Base-by-base conservation (phyloP, 2,329 filamentous ascomycete species). In the Stachybotrys elegans region DNA sequence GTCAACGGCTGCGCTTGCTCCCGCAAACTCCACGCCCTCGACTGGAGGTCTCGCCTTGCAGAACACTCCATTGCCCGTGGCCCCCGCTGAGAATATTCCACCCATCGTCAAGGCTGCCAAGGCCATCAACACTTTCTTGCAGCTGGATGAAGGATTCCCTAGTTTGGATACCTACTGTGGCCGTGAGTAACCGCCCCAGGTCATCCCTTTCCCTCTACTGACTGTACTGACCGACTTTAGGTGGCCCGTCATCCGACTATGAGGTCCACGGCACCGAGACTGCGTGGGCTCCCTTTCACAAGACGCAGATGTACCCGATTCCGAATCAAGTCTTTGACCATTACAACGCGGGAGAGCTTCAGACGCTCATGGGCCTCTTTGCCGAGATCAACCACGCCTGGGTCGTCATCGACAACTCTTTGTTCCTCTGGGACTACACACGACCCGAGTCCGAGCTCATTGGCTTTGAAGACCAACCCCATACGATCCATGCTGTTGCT, bases 381-480 rank as follows among this genome's bases (percentile, higher is more conserved):
- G 88, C 93, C 16, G 88, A 94, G 66, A 78, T 98, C 58, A 91
- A 92, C 58, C 90, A 97, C 66, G 93, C 92, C 22, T 98, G 91
- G 87, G 87, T 95, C 44, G 82, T 88, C 20, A 93, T 98, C 61
- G 93, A 98, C 69, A 96, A 95, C 68, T 88, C 88, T 49, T 75
- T 98, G 36, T 98, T 96, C 62, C 75, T 98, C 14, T 98, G 94
- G 94, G 92, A 98, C 67, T 98, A 96, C 64, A 95, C 90, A 6
- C 80, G 89, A 61, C 83, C 88, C n/a, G 88, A 92, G 54, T 89
- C 92, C 5, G 88, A 95, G 61, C 75, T 96, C 34, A 86, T 95
- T 52, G 92, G 92, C 16, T 96, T 88, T 58, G 92, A 97, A 62
- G 90, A 95, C 54, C 86, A 92, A 63, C 75, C 83, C 6, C 83